Evolutionary conservation across 768 basidiomycete genomes (phyloP).

Genomic region (Russula compacta): DNA sequence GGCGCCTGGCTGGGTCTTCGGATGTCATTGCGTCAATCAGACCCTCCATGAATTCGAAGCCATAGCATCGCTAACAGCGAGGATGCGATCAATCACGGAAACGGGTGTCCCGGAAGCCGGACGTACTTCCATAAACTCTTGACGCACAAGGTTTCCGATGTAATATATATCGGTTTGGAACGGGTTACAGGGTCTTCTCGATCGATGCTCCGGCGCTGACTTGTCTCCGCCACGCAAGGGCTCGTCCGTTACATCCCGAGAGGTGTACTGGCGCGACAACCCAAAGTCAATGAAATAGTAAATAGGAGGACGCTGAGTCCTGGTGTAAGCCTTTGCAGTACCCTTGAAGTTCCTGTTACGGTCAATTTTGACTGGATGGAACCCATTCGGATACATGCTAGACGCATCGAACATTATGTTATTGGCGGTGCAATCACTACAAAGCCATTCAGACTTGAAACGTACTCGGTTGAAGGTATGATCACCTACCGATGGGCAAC

Average conservation of each 20-base stretch:
- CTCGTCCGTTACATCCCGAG: conserved; percentile 23
- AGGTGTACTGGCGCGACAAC: conserved; percentile 22
- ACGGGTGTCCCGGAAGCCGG: not conserved
- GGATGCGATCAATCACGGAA: not conserved
- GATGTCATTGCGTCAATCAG: conserved; percentile 24
- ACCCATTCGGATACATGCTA: conserved; percentile 24
- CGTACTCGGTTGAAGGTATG: too few relatives aligned
- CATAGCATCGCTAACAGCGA: conserved; percentile 18
- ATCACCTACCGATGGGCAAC: conserved; percentile 27
- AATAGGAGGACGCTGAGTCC: conserved; percentile 23
- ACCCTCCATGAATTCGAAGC: conserved; percentile 23
- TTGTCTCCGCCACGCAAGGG: conserved; percentile 36
- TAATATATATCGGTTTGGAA: conserved; percentile 32
- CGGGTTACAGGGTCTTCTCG: conserved; percentile 21
- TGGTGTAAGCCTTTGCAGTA: conserved; percentile 16
- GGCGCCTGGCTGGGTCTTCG: conserved; percentile 23
- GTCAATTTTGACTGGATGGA: conserved; percentile 22
- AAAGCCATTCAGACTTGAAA: not conserved
- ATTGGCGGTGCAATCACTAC: conserved; percentile 15
- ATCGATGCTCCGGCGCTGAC: conserved; percentile 29
- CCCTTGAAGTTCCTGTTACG: conserved; percentile 23
- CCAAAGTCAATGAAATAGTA: conserved; percentile 28
- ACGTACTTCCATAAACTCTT: conserved; percentile 25
- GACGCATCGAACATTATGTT: conserved; percentile 26
- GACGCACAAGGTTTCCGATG: conserved; percentile 28